Evolutionary conservation across 129 eudicot species (phyloP).

Genomic region (Flaveria sonorensis): DNA sequence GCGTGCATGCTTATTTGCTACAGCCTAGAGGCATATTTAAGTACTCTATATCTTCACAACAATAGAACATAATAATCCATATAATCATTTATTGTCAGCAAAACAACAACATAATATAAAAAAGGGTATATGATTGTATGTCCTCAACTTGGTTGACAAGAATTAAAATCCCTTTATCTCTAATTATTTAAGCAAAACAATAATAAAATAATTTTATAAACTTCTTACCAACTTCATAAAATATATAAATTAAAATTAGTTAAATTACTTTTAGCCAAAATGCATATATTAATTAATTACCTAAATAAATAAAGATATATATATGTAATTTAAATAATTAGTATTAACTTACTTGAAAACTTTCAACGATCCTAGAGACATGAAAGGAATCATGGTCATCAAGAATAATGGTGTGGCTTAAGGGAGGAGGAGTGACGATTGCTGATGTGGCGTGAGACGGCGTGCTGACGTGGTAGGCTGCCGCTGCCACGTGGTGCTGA

Average conservation of each 20-base stretch:
- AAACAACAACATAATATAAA: constrained; percentile 20
- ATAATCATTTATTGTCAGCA: constrained; percentile 59
- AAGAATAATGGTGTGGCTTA: constrained; percentile 62
- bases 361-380: constrained; percentile 65
- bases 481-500: constrained; percentile 47
- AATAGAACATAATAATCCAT: constrained; percentile 61
- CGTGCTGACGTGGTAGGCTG: constrained; percentile 74
- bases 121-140: constrained; percentile 35
- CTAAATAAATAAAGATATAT: neutral
- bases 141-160: constrained; percentile 43
- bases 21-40: constrained; percentile 25
- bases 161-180: constrained; percentile 17
- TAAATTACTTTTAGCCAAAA: neutral
- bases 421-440: constrained; percentile 58
- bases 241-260: neutral
- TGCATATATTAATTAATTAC: neutral
- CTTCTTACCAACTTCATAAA: neutral
- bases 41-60: constrained; percentile 21
- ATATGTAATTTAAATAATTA: neutral
- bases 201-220: neutral
- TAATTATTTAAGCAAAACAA: neutral
- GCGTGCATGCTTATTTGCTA: constrained; percentile 35
- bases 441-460: constrained; percentile 72
- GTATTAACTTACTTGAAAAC: constrained; percentile 57
- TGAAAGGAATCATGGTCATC: constrained; percentile 69